These are phyloP conservation scores for Albizia julibrissin DNA, from an alignment of 306 rosid species.

Conservation along the genomic window DNA sequence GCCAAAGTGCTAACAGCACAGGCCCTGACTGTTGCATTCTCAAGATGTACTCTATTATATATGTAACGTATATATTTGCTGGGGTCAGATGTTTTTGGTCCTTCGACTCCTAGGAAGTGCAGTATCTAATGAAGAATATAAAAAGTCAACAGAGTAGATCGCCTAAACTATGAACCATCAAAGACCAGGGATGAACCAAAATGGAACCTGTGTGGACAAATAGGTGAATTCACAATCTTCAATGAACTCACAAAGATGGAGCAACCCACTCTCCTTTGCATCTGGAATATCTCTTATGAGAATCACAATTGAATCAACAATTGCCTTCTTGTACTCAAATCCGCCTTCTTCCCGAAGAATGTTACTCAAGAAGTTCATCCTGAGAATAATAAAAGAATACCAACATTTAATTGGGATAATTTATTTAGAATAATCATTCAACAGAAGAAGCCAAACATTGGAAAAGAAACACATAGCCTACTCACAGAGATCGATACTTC, in stretches of 20 bases:
- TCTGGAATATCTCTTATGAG: slow-evolving; percentile 96
- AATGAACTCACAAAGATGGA: slow-evolving; percentile 97
- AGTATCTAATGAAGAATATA: slow-evolving; percentile 60
- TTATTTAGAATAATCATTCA: slow-evolving; percentile 5
- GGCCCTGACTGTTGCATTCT: slow-evolving; percentile 96
- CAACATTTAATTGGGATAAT: slow-evolving; percentile 27
- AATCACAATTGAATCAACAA: slow-evolving; percentile 94
- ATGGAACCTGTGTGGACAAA: slow-evolving; percentile 89
- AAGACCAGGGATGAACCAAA: slow-evolving; percentile 30
- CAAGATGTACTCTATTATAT: slow-evolving; percentile 97
- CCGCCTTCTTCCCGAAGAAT: slow-evolving; percentile 99
- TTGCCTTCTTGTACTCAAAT: slow-evolving; percentile 97
- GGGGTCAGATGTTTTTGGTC: slow-evolving; percentile 97
- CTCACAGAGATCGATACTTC: slow-evolving; percentile 94
- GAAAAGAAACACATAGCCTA: slow-evolving; percentile 29
- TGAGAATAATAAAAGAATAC: slow-evolving; percentile 34
- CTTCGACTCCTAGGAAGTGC: slow-evolving; percentile 96
- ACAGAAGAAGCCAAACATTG: slow-evolving; percentile 6
- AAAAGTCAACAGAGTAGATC: slow-evolving; percentile 21
- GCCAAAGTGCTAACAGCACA: slow-evolving; percentile 98
- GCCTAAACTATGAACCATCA: slow-evolving; percentile 12
- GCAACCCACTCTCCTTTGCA: slow-evolving; percentile 94
- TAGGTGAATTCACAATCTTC: slow-evolving; percentile 99
- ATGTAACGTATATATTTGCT: slow-evolving; percentile 94
- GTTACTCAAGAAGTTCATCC: slow-evolving; percentile 98